Base-by-base conservation (phyloP, 2,329 filamentous ascomycete genomes). In the Exophiala sp. region DNA sequence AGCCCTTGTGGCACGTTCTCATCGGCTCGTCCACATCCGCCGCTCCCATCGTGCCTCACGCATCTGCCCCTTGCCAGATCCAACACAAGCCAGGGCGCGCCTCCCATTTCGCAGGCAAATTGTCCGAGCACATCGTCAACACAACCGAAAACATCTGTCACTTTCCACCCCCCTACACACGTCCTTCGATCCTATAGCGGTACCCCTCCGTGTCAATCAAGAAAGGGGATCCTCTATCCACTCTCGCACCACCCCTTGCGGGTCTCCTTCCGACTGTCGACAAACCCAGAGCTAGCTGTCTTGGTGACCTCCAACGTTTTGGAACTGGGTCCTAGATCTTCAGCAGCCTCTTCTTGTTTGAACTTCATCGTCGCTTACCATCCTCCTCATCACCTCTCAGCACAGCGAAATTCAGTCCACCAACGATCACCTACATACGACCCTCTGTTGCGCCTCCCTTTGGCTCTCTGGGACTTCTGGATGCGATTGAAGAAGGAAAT, bases 241-340 rank as follows among this genome's bases (percentile, higher is more conserved):
- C 58, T 61, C 53, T 61, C 55, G 46, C 52, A 54, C 45, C 47
- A 53, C 55, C 58, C 58, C 58, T 57, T 61, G 58, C 58, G 58
- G 56, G 53, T 52, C 56, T 32, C 44, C 42, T 34, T 52, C 46
- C 52, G 58, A 50, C 55, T 54, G 55, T 56, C 54, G 46, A 54
- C 47, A 46, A 24, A 54, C 49, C 53, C 51, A 34, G 47, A 55
- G 51, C 36, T 54, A 57, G 49, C 38, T 57, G 35, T 36, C 54
- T 47, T 52, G 42, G 51, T 47, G 39, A 35, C 54, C 57, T 57
- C 47, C 54, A 60, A 44, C 54, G 50, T 59, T 50, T 56, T 59
- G 33, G 55, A 50, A 51, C 49, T 56, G 45, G 54, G 47, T 55
- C 49, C 42, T 46, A 21, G 11, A 40, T 42, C 39, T 49, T 54